Conservation (phyloP, 2,329 filamentous ascomycete genomes). For the Aspergillus ibericus region DNA sequence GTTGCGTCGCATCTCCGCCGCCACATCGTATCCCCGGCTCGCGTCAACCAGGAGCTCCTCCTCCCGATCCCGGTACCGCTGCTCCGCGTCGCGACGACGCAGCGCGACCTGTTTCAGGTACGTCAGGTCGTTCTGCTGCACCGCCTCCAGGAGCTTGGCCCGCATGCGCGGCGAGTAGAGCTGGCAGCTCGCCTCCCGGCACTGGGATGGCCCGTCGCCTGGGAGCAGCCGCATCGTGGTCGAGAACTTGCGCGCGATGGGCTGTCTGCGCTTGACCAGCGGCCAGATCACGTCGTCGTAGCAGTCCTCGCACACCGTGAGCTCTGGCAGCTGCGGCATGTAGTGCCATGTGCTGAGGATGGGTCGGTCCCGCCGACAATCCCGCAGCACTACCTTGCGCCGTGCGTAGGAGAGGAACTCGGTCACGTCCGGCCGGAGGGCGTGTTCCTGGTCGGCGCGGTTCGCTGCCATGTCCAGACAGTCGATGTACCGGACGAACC, state of each 20-base stretch:
- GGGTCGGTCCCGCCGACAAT: slow-evolving; percentile 67
- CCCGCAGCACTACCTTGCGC: slow-evolving; percentile 57
- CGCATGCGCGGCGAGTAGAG: slow-evolving; percentile 81
- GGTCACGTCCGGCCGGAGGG: slow-evolving; percentile 53
- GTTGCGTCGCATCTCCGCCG: slow-evolving; percentile 50
- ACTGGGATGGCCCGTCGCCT: slow-evolving; percentile 44
- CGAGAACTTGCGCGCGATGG: slow-evolving; percentile 66
- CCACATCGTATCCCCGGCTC: slow-evolving; percentile 56
- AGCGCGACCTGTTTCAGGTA: slow-evolving; percentile 65
- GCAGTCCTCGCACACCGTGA: slow-evolving; percentile 85
- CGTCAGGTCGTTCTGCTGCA: slow-evolving; percentile 64
- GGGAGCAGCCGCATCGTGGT: slow-evolving; percentile 59
- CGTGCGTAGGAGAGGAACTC: slow-evolving; percentile 65
- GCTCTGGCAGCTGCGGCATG: slow-evolving; percentile 71
- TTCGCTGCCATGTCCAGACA: slow-evolving; percentile 56
- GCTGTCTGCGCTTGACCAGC: slow-evolving; percentile 53
- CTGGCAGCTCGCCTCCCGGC: slow-evolving; percentile 62
- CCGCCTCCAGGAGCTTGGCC: slow-evolving; percentile 66
- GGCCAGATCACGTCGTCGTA: slow-evolving; percentile 79
- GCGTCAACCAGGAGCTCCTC: slow-evolving; percentile 58
- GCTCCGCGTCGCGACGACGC: slow-evolving; percentile 58
- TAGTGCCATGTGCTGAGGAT: slow-evolving; percentile 72
- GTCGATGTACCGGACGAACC: slow-evolving; percentile 59
- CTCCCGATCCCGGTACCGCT: slow-evolving; percentile 58
- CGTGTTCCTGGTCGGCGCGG: slow-evolving; percentile 27